Evolutionary conservation across 2,329 filamentous ascomycete species (phyloP), one percentile per base, ranked within the genome.

Genomic region (Ascochyta fabae): DNA sequence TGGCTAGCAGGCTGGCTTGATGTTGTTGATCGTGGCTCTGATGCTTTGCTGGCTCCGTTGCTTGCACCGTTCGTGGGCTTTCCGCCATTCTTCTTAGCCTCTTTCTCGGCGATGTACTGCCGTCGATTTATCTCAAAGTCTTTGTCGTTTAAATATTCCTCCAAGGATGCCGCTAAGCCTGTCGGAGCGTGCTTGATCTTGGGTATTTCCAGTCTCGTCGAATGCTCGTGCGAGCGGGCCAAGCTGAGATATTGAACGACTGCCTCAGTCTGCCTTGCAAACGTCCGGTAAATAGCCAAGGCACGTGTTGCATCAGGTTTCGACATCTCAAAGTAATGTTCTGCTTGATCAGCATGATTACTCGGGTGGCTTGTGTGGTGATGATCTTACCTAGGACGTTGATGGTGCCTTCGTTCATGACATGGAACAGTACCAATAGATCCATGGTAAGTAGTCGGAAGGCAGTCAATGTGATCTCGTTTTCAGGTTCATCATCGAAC

Each of bases 291-390:
- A 59, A 99, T 94, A 58, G 87, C 84, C 78, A 99, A 86, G 53
- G 95, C 92, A 60, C 93, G 86, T 75, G 97, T 92, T 56, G 95
- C 96, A 76, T 99, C 95, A 24, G 91, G 84, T 70, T 91, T 91
- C 46, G 95, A 97, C 89, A 99, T 94, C 79, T 99, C 95, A 69
- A 99, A 99, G 77, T 98, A 99, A 76, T 96, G 91, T 67, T 95
- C 92, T 96, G 60, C 22, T 24, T 27, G 3, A 40, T 74, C 38
- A 76, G 66, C 43, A 58, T 8, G 10, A 33, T 33, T 10, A 31
- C 13, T 35, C n/a, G 10, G 12, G 42, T 9, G 5, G 12, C 9
- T 36, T 33, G 24, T 8, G 23, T 13, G 19, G 6, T 13, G 31
- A 13, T 31, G 33, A 8, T 71, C 86, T 62, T 81, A 96, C 94